Evolutionary conservation across 179 eudicot species (phyloP), one percentile per base, ranked within the genome.

Genomic region (Corrigiola litoralis): DNA sequence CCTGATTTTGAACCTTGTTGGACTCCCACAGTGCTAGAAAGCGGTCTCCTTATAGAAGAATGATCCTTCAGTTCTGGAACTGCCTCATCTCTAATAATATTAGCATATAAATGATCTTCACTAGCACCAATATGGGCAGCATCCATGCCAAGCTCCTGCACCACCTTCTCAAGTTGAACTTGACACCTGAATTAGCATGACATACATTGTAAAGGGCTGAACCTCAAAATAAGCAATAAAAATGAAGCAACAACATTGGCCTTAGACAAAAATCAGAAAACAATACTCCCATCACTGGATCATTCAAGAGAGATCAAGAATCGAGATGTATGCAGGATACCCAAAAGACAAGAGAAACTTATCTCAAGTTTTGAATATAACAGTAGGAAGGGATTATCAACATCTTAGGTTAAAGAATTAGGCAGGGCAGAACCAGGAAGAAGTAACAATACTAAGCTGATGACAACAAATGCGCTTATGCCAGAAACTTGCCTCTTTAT

Each of bases 111-210:
- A 63, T 87, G 76, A 67, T 79, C 89, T 76, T 79, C 88, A 75
- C 56, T 74, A 48, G 51, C 74, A 59, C 52, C 75, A 74, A 63
- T 66, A 44, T 63, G 68, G n/a, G 65, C 29, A 69, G 62, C 74
- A 79, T 90, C 82, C 29, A 67, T 74, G 69, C 75, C 75, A 60
- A 90, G 81, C 50, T 82, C 84, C 68, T 85, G 83, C 17, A 81
- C 87, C 66, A 88, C 78, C 85, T 82, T 82, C 69, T 82, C 80
- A 66, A 86, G 81, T 71, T 80, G 81, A 72, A 78, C 74, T 47
- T 88, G 84, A 29, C 95, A 90, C 85, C 97, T 90, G 70, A 76
- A 48, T 28, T 42, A 48, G 58, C 52, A 51, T 45, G 38, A 44
- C 33, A 24, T 47, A 41, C 24, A 51, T 53, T 27, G 31, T 58